Percentiles rank a stretch among this genome's conserved stretches.
phyloP scores from a whole-genome alignment of 768 basidiomycete genomes.

The Xerocomellus amylosporus region DNA sequence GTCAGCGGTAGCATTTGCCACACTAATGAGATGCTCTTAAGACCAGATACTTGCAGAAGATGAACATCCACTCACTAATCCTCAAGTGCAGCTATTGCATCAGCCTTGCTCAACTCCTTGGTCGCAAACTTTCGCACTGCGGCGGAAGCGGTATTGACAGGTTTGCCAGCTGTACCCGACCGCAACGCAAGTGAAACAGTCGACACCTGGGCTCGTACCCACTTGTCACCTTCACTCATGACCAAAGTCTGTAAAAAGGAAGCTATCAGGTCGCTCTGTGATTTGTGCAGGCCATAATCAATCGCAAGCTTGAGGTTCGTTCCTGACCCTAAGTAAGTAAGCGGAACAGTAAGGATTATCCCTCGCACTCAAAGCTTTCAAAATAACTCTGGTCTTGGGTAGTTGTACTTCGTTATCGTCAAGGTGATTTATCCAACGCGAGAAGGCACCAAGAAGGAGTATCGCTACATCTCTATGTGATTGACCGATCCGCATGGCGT shows the following conservation, averaged over 20 bases:
- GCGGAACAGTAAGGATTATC: slow-evolving; percentile 73
- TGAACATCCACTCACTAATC: slow-evolving; percentile 71
- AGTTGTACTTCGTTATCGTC: slow-evolving; percentile 74
- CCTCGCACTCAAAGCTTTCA: slow-evolving; percentile 75
- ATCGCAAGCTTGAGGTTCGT: slow-evolving; percentile 90
- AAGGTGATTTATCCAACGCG: slow-evolving; percentile 86
- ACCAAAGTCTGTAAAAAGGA: slow-evolving; percentile 93
- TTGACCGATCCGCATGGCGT: slow-evolving; percentile 80
- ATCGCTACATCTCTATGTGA: slow-evolving; percentile 83
- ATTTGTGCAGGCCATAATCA: slow-evolving; percentile 77
- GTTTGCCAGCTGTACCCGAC: slow-evolving; percentile 62
- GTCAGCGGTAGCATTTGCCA: slow-evolving; percentile 89
- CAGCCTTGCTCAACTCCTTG: slow-evolving; percentile 75
- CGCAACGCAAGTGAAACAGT: slow-evolving; percentile 69
- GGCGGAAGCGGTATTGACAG: slow-evolving; percentile 69
- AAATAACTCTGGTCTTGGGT: slow-evolving; percentile 62
- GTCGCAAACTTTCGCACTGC: slow-evolving; percentile 88
- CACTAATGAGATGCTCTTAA: slow-evolving; percentile 39
- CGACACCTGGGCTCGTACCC: slow-evolving; percentile 72
- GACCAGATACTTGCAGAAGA: neutral
- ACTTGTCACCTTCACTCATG: slow-evolving; percentile 94
- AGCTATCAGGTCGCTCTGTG: slow-evolving; percentile 81
- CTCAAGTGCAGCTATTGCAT: slow-evolving; percentile 75
- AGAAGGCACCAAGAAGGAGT: slow-evolving; percentile 84
- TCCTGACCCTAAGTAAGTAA: slow-evolving; percentile 64